Base-by-base conservation (phyloP, 139 green algal species). In the Chlamydomonas sp. region DNA sequence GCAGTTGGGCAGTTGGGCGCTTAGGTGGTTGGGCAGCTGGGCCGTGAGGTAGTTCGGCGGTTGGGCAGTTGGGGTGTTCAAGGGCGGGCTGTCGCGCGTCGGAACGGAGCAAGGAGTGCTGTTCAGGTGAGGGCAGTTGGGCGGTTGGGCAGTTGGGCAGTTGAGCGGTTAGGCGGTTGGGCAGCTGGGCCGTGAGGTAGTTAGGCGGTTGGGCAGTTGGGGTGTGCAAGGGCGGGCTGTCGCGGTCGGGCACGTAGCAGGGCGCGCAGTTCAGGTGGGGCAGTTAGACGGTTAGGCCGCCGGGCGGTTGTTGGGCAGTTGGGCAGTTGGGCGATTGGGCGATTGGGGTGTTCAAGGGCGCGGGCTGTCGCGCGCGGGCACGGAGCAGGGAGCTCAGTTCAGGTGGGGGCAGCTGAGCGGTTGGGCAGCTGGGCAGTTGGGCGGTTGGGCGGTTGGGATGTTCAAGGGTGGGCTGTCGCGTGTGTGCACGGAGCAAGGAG, bases 331-430 rank as follows among this genome's bases (percentile, higher is more conserved):
- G 13, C 20, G 43, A n/a, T n/a, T n/a, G n/a, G n/a, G n/a, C n/a
- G n/a, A n/a, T n/a, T n/a, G n/a, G n/a, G n/a, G n/a, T n/a, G n/a
- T n/a, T n/a, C n/a, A n/a, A n/a, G n/a, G n/a, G n/a, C n/a, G 43
- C 16, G n/a, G n/a, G n/a, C n/a, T n/a, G n/a, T n/a, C 78, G 31
- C 74, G 79, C 28, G 83, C 80, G 1, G 91, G 85, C 38, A 92
- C 81, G 5, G 78, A 94, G 75, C 84, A 88, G n/a, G 89, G 85
- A 2, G 79, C 88, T 33, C 85, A 88, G 69, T 84, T 90, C 34
- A 85, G 87, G 87, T 85, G 31, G 10, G 79, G 22, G 35, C 30
- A 37, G 13, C 16, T 34, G 20, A 28, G 24, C 26, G 26, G n/a
- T 28, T 22, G 57, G 13, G 57, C 16, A 35, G n/a, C n/a, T n/a